These are phyloP conservation scores for Xylaria sp. DNA, from an alignment of 2,329 filamentous ascomycete species.

Conservation along the genomic window DNA sequence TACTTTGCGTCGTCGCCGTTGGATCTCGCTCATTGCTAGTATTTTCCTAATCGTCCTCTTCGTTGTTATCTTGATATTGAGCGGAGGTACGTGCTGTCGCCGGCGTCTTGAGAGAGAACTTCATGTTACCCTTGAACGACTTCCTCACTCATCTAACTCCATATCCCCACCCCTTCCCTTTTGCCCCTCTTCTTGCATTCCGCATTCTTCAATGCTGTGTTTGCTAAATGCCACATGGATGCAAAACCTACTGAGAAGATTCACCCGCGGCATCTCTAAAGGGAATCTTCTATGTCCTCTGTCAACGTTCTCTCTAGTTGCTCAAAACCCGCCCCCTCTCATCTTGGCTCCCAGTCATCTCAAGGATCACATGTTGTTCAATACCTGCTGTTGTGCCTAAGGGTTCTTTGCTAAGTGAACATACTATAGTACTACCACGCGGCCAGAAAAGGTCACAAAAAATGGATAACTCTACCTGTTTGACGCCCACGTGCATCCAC, in stretches of 20 bases:
- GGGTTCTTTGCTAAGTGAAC: slow-evolving; percentile 11
- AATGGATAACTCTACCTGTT: slow-evolving; percentile 50
- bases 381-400: not conserved
- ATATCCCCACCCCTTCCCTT: not conserved
- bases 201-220: not conserved
- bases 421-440: slow-evolving; percentile 30
- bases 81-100: slow-evolving; percentile 37
- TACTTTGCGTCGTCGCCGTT: slow-evolving; percentile 38
- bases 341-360: not conserved
- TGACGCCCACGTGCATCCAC: slow-evolving; percentile 66
- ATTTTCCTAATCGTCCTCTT: slow-evolving; percentile 38
- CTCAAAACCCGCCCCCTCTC: not conserved
- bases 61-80: slow-evolving; percentile 39
- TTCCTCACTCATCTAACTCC: not conserved
- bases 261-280: not conserved
- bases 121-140: not conserved
- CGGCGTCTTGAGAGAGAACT: not conserved
- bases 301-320: not conserved
- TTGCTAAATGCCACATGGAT: not conserved
- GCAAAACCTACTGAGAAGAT: not conserved
- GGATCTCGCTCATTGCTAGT: slow-evolving; percentile 40
- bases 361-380: not conserved
- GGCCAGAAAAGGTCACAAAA: slow-evolving; percentile 26
- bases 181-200: not conserved
- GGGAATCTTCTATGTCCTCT: not conserved